Conservation (phyloP, 306 rosid genomes). For the Prunus armeniaca region DNA sequence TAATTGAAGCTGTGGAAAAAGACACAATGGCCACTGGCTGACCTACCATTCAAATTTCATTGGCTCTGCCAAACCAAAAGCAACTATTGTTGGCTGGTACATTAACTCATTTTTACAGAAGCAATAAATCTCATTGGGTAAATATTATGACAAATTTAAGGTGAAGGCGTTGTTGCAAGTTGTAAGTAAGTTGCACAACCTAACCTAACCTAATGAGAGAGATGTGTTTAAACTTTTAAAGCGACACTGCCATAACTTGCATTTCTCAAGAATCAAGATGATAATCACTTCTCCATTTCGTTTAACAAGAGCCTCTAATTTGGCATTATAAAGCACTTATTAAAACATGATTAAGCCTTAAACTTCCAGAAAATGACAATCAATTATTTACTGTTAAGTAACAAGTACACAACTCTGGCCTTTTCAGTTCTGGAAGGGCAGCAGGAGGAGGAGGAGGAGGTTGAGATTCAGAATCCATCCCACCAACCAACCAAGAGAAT, state of each 20-base stretch:
- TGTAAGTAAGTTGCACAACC: not conserved
- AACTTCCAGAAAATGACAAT: not conserved
- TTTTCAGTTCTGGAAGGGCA: too few species aligned
- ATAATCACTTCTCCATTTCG: not conserved
- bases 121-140: not conserved
- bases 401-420: not conserved
- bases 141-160: not conserved
- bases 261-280: not conserved
- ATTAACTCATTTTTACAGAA: not conserved
- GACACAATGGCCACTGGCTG: too few species aligned
- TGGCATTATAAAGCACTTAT: not conserved
- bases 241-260: not conserved
- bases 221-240: not conserved
- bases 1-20: too few species aligned
- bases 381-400: not conserved
- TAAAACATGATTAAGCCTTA: not conserved
- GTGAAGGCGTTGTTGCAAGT: not conserved
- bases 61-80: too few species aligned
- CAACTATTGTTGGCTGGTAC: too few species aligned
- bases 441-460: not conserved
- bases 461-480: not conserved
- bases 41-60: too few species aligned
- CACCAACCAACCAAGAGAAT: not conserved
- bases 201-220: not conserved
- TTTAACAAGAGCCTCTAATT: not conserved